Evolutionary conservation across 306 rosid species (phyloP), one percentile per base, ranked within the genome.

Genomic region (Pyrus betulifolia): DNA sequence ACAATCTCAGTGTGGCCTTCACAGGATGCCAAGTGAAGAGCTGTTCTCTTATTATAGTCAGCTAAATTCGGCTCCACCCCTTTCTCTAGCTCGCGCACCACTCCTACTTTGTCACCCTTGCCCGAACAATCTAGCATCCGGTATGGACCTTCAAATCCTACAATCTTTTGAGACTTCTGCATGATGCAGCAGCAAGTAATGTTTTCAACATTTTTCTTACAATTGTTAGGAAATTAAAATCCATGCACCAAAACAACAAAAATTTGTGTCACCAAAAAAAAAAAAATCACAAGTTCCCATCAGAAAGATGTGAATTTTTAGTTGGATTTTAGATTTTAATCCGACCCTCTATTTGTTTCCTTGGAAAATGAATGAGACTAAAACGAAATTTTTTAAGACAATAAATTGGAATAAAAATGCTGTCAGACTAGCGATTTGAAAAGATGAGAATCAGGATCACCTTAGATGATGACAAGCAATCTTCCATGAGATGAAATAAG

Each of bases 11-110:
- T 70, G 62, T 76, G 70, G 40, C 80, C 80, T 70, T 80, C 84
- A 63, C 80, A 80, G 23, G 76, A 80, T 3, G 84, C 84, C 76
- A 80, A 52, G 71, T 80, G 84, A 61, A 80, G 84, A 80, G 84
- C 84, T 52, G 84, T 80, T 40, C 84, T 80, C 67, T 17, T 75
- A 25, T 75, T 76, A 62, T 80, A 80, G 67, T 80, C 84, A 4
- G 61, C 80, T 11, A 75, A n/a, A 75, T 80, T 31, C 18, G 80
- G 68, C 19, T 51, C 60, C 35, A 80, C 84, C 0, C 84, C 84
- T 38, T 61, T 80, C 42, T 75, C 76, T 8, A 80, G 65, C 80
- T 75, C 84, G 30, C 70, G 76, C 25, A 75, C 63, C 63, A 80
- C 84, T 60, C 84, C 84, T 18, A 67, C 71, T 70, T 40, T 80